Percentiles rank a stretch among this genome's conserved stretches.
Conservation (phyloP, 1,284 basidiomycete genomes). For the Naganishia sp. region DNA sequence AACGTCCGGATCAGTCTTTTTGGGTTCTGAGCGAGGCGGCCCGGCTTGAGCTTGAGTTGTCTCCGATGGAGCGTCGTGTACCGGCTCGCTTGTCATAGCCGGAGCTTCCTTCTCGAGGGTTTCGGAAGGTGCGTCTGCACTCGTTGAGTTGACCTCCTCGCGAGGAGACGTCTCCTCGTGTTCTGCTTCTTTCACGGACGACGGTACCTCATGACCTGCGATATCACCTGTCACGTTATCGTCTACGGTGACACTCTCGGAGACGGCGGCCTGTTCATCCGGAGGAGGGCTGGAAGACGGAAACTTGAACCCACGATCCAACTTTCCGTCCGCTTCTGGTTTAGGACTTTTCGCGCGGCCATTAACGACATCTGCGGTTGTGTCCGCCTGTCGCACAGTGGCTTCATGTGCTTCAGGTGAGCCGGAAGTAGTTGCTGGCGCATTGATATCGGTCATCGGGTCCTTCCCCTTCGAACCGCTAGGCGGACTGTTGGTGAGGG, state of each 20-base stretch:
- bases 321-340: slow-evolving; percentile 51
- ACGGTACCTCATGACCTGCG: neutral
- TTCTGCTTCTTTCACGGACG: slow-evolving; percentile 25
- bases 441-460: no score
- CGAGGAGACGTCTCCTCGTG: neutral
- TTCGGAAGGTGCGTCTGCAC: neutral
- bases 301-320: slow-evolving; percentile 53
- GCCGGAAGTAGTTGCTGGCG: neutral
- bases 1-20: slow-evolving; percentile 17
- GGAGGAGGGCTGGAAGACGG: slow-evolving; percentile 35
- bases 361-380: neutral
- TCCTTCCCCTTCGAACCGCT: neutral
- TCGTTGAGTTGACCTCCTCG: neutral
- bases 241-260: neutral
- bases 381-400: neutral
- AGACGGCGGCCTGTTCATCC: neutral
- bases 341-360: slow-evolving; percentile 46
- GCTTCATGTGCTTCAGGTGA: neutral
- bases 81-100: slow-evolving; percentile 1
- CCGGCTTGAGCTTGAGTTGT: neutral
- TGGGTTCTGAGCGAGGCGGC: slow-evolving; percentile 7
- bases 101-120: neutral
- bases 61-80: neutral
- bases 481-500: neutral
- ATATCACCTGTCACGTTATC: neutral